phyloP scores from a whole-genome alignment of 1,139 yeast genomes.

The Debaryomyces fabryi region DNA sequence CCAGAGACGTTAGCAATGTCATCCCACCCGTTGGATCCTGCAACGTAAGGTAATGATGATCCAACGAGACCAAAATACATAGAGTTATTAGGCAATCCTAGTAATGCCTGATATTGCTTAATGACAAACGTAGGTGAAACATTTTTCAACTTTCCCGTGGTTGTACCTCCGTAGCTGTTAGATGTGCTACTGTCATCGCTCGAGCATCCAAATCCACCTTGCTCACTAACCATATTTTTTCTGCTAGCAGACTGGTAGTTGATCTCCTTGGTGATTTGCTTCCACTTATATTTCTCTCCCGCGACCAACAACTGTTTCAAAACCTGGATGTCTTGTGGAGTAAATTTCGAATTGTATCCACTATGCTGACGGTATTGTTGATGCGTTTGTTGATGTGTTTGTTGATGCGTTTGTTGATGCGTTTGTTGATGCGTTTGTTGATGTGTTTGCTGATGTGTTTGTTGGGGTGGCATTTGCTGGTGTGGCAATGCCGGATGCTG shows the following conservation, averaged over 20 bases:
- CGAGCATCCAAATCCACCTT: constrained; percentile 2
- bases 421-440: constrained; percentile 11
- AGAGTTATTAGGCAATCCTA: constrained; percentile 46
- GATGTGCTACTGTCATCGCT: constrained; percentile 13
- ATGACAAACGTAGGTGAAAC: constrained; percentile 50
- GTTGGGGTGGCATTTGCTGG: neutral
- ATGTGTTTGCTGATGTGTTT: constrained; percentile 11
- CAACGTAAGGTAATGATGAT: constrained; percentile 45
- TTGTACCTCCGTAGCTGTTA: constrained; percentile 11
- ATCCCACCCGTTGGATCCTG: constrained; percentile 44
- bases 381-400: constrained; percentile 11
- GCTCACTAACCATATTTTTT: constrained; percentile 8
- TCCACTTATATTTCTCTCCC: constrained; percentile 52
- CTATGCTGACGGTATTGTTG: constrained; percentile 8
- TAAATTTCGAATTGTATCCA: constrained; percentile 24
- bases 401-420: constrained; percentile 10
- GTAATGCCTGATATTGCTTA: constrained; percentile 44
- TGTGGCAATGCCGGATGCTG: neutral
- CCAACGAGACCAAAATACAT: constrained; percentile 44
- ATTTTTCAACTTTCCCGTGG: constrained; percentile 28
- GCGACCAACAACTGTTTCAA: constrained; percentile 41
- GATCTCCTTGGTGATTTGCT: constrained; percentile 48
- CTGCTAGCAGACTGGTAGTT: constrained; percentile 29
- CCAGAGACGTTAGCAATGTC: constrained; percentile 19
- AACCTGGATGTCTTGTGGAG: constrained; percentile 41